These are phyloP conservation scores for Actinomucor elegans DNA, from an alignment of 371 early-diverging fungal species.

Conservation along the genomic window DNA sequence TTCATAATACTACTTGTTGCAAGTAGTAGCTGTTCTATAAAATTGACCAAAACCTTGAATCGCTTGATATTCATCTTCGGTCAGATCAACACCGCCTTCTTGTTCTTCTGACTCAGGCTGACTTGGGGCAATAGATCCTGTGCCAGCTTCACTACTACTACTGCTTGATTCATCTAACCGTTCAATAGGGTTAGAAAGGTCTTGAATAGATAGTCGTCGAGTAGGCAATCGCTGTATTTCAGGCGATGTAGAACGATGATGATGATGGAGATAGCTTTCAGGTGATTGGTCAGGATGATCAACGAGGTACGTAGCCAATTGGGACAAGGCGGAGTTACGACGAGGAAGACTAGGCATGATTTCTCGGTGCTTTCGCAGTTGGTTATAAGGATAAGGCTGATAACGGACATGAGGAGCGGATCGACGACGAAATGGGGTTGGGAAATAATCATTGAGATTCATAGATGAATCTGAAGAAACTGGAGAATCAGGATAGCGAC, in stretches of 20 bases:
- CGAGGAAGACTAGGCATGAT: constrained; percentile 3
- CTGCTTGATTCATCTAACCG: constrained; percentile 5
- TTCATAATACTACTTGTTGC: constrained; percentile 17
- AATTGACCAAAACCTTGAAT: constrained; percentile 42
- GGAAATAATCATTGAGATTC: neutral
- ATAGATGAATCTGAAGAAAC: constrained; percentile 4
- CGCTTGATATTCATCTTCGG: constrained; percentile 46
- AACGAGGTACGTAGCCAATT: constrained; percentile 38
- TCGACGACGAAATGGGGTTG: neutral
- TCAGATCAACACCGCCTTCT: constrained; percentile 31
- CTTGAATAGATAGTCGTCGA: constrained; percentile 39
- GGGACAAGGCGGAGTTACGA: constrained; percentile 25
- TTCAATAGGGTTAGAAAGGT: constrained; percentile 44
- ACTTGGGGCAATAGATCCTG: no score
- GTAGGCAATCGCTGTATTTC: constrained; percentile 3
- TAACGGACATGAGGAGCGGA: constrained; percentile 30
- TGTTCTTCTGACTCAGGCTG: neutral
- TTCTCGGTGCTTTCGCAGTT: neutral
- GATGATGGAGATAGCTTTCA: constrained; percentile 30
- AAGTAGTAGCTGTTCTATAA: constrained; percentile 16
- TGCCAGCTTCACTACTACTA: neutral
- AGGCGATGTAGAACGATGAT: neutral
- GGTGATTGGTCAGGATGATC: constrained; percentile 36
- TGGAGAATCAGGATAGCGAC: constrained; percentile 9
- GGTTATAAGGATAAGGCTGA: constrained; percentile 27